Base-by-base conservation (phyloP, 225 moss, liverwort and hornwort species). In the Thuidium tamariscinum region DNA sequence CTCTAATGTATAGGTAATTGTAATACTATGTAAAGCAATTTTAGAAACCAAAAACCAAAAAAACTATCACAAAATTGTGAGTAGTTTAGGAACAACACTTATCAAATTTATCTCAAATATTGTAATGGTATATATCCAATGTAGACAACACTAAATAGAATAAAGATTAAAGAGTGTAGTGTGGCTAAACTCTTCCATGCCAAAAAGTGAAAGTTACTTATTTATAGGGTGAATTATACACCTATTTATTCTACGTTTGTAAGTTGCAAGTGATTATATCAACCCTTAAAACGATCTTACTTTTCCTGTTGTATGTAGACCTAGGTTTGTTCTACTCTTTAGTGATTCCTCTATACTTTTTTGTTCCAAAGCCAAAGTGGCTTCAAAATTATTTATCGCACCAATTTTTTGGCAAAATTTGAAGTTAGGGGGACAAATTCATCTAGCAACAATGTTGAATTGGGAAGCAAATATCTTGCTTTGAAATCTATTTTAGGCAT, bases 201-300 rank as follows among this genome's bases (percentile, higher is more conserved):
- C 15, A 41, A 26, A 8, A 42, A 41, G 2, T 25, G 3, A 70
- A n/a, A n/a, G n/a, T n/a, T n/a, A n/a, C n/a, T n/a, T n/a, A n/a
- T n/a, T n/a, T n/a, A n/a, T 9, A 27, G 5, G 5, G 2, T 70
- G 5, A 5, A 42, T 29, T 9, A 27, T 5, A 0, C 25, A 0
- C n/a, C n/a, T n/a, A n/a, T n/a, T 42, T 41, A 25, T 3, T 44
- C 44, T 44, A 36, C 66, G 19, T 6, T 66, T 6, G 9, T 9
- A 44, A 44, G 44, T 6, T 44, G 11, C 36, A 6, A 36, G 11
- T 66, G n/a, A 11, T 3, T 3, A 44, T 44, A 44, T 44, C 44
- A 44, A 44, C 44, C n/a, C n/a, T n/a, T n/a, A n/a, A n/a, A n/a
- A n/a, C n/a, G n/a, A n/a, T n/a, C n/a, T n/a, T n/a, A n/a, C n/a